Percentiles rank a stretch among this genome's conserved stretches.
These are phyloP conservation scores for Fusarium nurragi DNA, from an alignment of 2,329 filamentous ascomycete species.

Conservation along the genomic window DNA sequence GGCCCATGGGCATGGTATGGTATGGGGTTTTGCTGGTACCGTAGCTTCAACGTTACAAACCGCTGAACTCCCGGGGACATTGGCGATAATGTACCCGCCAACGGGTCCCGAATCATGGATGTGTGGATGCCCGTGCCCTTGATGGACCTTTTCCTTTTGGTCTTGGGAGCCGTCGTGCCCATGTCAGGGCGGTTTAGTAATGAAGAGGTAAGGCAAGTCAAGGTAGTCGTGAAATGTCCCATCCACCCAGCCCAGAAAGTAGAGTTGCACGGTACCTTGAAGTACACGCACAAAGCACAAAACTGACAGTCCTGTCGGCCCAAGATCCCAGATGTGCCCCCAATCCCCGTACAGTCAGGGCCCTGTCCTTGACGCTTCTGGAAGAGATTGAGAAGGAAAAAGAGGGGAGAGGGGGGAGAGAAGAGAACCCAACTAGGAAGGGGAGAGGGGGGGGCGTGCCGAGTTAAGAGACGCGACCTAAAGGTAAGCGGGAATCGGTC, in stretches of 20 bases:
- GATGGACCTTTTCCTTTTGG: conserved; percentile 16
- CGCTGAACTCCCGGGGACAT: conserved; percentile 34
- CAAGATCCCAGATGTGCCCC: conserved; percentile 37
- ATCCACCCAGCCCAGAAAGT: not conserved
- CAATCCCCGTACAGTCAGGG: conserved; percentile 32
- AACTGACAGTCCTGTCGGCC: conserved; percentile 22
- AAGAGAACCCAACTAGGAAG: conserved; percentile 3
- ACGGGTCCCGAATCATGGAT: conserved; percentile 26
- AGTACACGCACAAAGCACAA: conserved; percentile 13
- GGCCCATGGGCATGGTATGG: not conserved
- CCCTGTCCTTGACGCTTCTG: conserved; percentile 40
- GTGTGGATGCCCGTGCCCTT: conserved; percentile 31
- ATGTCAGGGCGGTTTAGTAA: conserved; percentile 30
- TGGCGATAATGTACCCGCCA: conserved; percentile 43
- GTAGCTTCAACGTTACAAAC: conserved; percentile 41
- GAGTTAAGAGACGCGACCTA: not conserved
- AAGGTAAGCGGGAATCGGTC: conserved; percentile 5
- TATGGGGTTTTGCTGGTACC: conserved; percentile 12
- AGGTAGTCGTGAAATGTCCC: conserved; percentile 27
- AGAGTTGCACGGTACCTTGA: conserved; percentile 1
- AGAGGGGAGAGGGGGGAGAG: conserved; percentile 22
- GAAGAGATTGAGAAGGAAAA: conserved; percentile 38
- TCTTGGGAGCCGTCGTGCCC: conserved; percentile 38
- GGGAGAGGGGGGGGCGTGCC: conserved; percentile 27
- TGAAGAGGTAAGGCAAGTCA: not conserved